phyloP scores from a whole-genome alignment of 176 grass and related monocot genomes.

The Puccinellia tenuiflora region DNA sequence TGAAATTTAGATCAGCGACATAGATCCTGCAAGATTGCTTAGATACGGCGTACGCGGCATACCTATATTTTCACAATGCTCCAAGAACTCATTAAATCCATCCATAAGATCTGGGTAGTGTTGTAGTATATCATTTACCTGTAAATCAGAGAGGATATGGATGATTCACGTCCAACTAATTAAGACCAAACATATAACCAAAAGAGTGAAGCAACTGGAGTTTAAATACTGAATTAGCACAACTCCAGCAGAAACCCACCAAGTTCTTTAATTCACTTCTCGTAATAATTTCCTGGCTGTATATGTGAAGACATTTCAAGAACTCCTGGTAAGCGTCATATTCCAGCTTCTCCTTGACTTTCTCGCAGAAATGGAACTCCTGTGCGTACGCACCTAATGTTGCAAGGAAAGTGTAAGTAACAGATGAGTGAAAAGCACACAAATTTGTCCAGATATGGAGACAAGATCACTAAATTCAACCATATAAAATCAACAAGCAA shows the following conservation, averaged over 20 bases:
- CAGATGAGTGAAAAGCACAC: conserved; percentile 7
- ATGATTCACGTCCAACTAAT: neutral
- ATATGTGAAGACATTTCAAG: conserved; percentile 99
- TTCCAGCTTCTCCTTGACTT: conserved; percentile 95
- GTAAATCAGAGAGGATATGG: conserved; percentile 11
- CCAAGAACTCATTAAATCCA: conserved; percentile 92
- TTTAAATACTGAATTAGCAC: neutral
- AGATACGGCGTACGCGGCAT: neutral
- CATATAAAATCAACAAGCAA: conserved; percentile 5
- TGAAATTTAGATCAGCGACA: neutral
- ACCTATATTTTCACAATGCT: conserved; percentile 84
- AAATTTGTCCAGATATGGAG: neutral
- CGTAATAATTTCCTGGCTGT: conserved; percentile 97
- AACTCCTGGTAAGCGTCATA: conserved; percentile 97
- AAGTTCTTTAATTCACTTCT: conserved; percentile 92
- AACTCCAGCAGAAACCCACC: conserved; percentile 45
- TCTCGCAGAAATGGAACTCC: conserved; percentile 88
- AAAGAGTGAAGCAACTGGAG: neutral
- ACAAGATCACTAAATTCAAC: neutral
- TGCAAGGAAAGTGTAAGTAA: conserved; percentile 16
- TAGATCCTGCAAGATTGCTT: neutral
- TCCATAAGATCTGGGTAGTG: conserved; percentile 88
- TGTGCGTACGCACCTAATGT: conserved; percentile 72
- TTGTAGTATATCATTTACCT: conserved; percentile 82
- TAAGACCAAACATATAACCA: neutral